These are phyloP conservation scores for Orbilia javanica DNA, from an alignment of 2,329 filamentous ascomycete species.

Conservation along the genomic window DNA sequence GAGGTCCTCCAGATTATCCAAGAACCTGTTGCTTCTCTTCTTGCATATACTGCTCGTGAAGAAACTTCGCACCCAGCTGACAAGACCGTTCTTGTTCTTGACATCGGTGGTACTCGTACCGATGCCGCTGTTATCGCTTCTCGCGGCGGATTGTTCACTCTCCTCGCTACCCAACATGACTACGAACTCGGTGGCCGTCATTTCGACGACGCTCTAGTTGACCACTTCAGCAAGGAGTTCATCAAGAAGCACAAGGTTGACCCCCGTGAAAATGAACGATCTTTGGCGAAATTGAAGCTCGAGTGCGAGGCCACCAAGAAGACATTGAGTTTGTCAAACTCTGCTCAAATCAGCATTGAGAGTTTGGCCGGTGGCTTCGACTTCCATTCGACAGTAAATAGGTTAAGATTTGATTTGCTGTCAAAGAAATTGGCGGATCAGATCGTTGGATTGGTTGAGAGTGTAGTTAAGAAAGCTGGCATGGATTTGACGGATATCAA, in stretches of 20 bases:
- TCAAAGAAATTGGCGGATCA: constrained; percentile 87
- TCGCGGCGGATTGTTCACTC: constrained; percentile 94
- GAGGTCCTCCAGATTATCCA: constrained; percentile 93
- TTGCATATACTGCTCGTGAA: constrained; percentile 86
- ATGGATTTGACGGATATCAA: constrained; percentile 93
- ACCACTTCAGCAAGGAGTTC: constrained; percentile 99
- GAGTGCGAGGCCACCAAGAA: constrained; percentile 94
- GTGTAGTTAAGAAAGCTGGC: constrained; percentile 89
- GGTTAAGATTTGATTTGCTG: constrained; percentile 90
- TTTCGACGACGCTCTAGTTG: constrained; percentile 90
- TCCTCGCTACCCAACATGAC: constrained; percentile 93
- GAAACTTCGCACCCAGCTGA: constrained; percentile 73
- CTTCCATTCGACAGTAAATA: constrained; percentile 91
- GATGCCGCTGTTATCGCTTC: constrained; percentile 92
- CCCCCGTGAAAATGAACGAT: constrained; percentile 82
- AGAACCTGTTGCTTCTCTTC: constrained; percentile 87
- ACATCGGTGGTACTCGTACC: constrained; percentile 90
- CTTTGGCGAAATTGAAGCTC: constrained; percentile 89
- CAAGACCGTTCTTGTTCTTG: constrained; percentile 91
- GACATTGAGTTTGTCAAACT: constrained; percentile 86
- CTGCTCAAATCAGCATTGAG: constrained; percentile 93
- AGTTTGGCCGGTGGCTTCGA: constrained; percentile 89
- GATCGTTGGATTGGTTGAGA: constrained; percentile 86
- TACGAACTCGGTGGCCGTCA: constrained; percentile 90
- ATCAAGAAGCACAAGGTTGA: constrained; percentile 95